These are phyloP conservation scores for Westerdykella sp. DNA, from an alignment of 2,329 filamentous ascomycete genomes.

Conservation along the genomic window DNA sequence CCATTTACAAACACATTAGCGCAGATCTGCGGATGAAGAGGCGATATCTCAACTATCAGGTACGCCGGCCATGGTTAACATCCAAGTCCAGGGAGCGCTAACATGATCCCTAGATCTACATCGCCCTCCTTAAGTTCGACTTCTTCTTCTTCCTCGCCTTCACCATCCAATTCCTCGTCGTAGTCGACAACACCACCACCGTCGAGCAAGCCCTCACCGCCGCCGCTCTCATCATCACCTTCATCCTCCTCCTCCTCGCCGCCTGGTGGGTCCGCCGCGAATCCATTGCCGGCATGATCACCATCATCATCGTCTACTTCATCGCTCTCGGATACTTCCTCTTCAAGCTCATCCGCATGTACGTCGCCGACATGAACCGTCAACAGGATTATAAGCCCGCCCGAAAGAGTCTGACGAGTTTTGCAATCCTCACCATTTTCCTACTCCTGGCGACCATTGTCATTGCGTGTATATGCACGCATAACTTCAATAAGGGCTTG, in stretches of 20 bases:
- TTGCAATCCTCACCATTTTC: conserved; percentile 86
- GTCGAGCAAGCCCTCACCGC: conserved; percentile 82
- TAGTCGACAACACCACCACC: conserved; percentile 63
- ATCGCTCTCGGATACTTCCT: conserved; percentile 90
- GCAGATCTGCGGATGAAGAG: conserved; percentile 96
- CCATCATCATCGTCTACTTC: conserved; percentile 77
- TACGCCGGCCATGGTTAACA: conserved; percentile 37
- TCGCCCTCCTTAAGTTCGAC: conserved; percentile 95
- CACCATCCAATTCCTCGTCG: conserved; percentile 94
- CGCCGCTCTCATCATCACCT: conserved; percentile 84
- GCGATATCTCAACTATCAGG: conserved; percentile 93
- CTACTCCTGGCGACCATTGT: conserved; percentile 82
- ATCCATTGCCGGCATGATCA: conserved; percentile 68
- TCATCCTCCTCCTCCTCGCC: conserved; percentile 77
- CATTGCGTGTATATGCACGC: conserved; percentile 80
- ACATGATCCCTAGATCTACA: conserved; percentile 68
- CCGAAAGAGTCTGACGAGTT: conserved; percentile 79
- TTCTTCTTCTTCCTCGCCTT: conserved; percentile 99
- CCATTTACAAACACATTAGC: conserved; percentile 98
- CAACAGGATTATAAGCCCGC: conserved; percentile 65
- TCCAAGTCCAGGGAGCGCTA: conserved; percentile 2
- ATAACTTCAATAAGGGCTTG: conserved; percentile 84
- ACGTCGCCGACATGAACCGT: conserved; percentile 51
- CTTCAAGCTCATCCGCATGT: conserved; percentile 98
- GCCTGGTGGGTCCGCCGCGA: conserved; percentile 82